These are phyloP conservation scores for Rutidosis leptorrhynchoides DNA, from an alignment of 129 eudicot species.

Conservation along the genomic window DNA sequence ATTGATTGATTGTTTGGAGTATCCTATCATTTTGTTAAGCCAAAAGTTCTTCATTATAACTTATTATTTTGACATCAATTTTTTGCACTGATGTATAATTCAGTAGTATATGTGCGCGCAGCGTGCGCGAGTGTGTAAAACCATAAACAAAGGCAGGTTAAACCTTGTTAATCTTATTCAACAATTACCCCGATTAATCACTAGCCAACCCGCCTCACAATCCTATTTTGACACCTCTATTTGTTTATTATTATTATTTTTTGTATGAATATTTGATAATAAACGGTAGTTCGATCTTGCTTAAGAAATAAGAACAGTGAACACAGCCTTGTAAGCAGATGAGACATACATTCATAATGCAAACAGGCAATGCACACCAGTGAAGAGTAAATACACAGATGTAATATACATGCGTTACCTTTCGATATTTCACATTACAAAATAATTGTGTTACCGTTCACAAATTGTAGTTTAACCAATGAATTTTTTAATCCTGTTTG, in stretches of 20 bases:
- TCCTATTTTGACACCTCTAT: background rate
- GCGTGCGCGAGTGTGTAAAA: too few relatives aligned
- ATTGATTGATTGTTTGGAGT: slow-evolving; percentile 31
- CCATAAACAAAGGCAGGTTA: background rate
- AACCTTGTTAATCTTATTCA: background rate
- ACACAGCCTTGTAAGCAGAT: background rate
- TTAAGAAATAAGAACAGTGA: background rate
- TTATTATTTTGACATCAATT: too few relatives aligned
- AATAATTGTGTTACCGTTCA: slow-evolving; percentile 2
- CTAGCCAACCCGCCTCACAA: background rate
- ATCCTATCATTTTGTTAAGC: slow-evolving; percentile 15
- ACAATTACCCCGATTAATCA: background rate
- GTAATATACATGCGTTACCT: slow-evolving; percentile 6
- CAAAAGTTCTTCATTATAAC: too few relatives aligned
- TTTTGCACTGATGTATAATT: background rate
- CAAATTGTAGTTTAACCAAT: background rate
- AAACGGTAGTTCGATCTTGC: background rate
- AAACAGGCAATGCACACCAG: slow-evolving; percentile 5
- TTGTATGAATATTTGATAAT: background rate
- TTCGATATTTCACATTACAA: slow-evolving; percentile 25
- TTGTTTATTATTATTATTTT: too few relatives aligned
- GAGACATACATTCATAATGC: slow-evolving; percentile 9
- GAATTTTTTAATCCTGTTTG: background rate
- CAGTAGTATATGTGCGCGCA: background rate
- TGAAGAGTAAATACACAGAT: slow-evolving; percentile 15